Conservation (phyloP, 129 eudicot species). For the Oenanthe sinensis region DNA sequence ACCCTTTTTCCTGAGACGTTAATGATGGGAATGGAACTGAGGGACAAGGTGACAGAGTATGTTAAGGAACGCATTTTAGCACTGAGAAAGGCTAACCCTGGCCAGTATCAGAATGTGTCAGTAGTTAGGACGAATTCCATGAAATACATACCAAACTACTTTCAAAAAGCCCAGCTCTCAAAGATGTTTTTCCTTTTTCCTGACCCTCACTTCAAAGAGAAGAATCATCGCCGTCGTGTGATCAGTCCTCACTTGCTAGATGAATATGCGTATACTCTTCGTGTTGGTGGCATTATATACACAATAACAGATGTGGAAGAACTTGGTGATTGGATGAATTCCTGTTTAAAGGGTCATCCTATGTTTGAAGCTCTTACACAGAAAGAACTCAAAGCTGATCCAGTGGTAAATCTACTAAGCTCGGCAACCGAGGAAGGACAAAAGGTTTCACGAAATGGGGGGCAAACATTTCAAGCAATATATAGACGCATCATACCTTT, state of each 20-base stretch:
- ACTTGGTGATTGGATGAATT: constrained; percentile 93
- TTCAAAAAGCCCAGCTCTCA: constrained; percentile 65
- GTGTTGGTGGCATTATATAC: constrained; percentile 79
- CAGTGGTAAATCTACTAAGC: constrained; percentile 65
- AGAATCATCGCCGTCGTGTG: constrained; percentile 90
- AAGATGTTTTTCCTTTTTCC: constrained; percentile 96
- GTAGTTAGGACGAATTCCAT: constrained; percentile 91
- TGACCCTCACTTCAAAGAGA: constrained; percentile 95
- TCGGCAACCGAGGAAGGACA: constrained; percentile 95
- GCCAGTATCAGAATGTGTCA: constrained; percentile 71
- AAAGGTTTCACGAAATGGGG: constrained; percentile 78
- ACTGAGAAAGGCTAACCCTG: constrained; percentile 55
- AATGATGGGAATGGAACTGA: constrained; percentile 92
- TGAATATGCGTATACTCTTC: constrained; percentile 77
- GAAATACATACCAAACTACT: constrained; percentile 94
- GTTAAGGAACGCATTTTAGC: constrained; percentile 83
- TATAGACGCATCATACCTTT: constrained; percentile 48
- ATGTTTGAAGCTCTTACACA: constrained; percentile 60
- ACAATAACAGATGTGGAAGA: constrained; percentile 96
- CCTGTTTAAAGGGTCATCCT: constrained; percentile 72
- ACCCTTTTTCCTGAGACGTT: constrained; percentile 70
- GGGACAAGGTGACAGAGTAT: constrained; percentile 93
- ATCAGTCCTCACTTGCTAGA: constrained; percentile 77
- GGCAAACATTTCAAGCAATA: constrained; percentile 75
- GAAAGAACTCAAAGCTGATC: constrained; percentile 74